Evolutionary conservation across 768 basidiomycete species (phyloP), one percentile per base, ranked within the genome.

Genomic region (Lentinula boryana): DNA sequence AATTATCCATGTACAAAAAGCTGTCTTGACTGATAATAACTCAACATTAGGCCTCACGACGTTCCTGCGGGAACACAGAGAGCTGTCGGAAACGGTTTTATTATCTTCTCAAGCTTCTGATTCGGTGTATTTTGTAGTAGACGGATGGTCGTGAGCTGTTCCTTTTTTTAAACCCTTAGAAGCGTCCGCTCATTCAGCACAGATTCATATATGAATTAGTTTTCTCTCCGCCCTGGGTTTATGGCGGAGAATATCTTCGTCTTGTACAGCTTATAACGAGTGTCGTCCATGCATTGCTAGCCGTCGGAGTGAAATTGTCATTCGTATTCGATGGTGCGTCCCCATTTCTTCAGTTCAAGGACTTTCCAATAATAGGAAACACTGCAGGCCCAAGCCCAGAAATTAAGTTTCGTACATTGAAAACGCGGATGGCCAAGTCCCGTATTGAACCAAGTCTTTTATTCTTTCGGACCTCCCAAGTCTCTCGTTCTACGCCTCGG

Each of bases 111-210:
- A 63, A 23, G 53, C 67, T 4, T 64, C 60, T 48, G 58, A 60
- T 27, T 61, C 72, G 52, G 76, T 79, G 18, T 75, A 82, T 35
- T 74, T 92, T 62, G 86, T 94, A 8, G 82, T 93, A 54, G 91
- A 94, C 74, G 91, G 84, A 49, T 91, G 87, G 89, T 92, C 91
- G 91, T 93, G 71, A 85, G 91, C 86, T 53, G 43, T 60, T 38
- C 61, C 7, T 62, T 23, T 60, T 58, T 61, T 43, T 38, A 51
- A 51, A 55, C 52, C 49, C 31, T 58, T 44, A 63, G 48, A 62
- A 61, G 50, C 53, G 21, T 54, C 58, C 33, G 49, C 52, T 38
- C 8, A 21, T 56, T 60, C 35, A 2, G 18, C 41, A 44, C 64
- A 93, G 91, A 40, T 91, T 94, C 72, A 89, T 93, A 62, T 93